Percentiles rank a stretch among this genome's conserved stretches.
Conservation (phyloP, 768 basidiomycete species). For the Rhizopogon vesiculosus region DNA sequence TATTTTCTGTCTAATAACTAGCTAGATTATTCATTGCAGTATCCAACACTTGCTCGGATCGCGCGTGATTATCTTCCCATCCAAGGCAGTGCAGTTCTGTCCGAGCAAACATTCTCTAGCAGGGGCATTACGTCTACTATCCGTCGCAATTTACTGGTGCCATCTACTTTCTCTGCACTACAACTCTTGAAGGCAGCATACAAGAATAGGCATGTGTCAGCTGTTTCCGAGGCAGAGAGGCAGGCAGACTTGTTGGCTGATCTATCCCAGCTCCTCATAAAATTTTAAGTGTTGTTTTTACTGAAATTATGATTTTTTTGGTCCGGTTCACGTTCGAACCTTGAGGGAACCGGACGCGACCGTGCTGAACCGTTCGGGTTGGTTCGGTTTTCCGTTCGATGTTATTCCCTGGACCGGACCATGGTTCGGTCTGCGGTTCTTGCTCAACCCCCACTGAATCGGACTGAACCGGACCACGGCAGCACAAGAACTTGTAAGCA, state of each 20-base stretch:
- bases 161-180: constrained; percentile 18
- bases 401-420: neutral
- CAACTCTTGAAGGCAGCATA: constrained; percentile 21
- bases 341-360: neutral
- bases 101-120: constrained; percentile 23
- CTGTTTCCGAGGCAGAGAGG: constrained; percentile 7
- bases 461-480: too few relatives aligned
- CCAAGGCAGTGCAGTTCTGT: constrained; percentile 19
- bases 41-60: constrained; percentile 12
- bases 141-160: constrained; percentile 13
- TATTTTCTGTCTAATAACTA: too few relatives aligned
- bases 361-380: neutral
- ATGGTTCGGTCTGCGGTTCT: neutral
- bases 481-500: too few relatives aligned
- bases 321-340: neutral
- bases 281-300: neutral
- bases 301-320: neutral
- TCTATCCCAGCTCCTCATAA: too few relatives aligned
- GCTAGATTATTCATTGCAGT: constrained; percentile 3
- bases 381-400: neutral
- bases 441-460: too few relatives aligned
- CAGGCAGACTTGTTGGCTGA: too few relatives aligned
- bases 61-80: constrained; percentile 16
- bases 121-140: constrained; percentile 19
- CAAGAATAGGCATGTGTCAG: constrained; percentile 19